Base-by-base conservation (phyloP, 345 rosid genomes). In the Mercurialis annua region DNA sequence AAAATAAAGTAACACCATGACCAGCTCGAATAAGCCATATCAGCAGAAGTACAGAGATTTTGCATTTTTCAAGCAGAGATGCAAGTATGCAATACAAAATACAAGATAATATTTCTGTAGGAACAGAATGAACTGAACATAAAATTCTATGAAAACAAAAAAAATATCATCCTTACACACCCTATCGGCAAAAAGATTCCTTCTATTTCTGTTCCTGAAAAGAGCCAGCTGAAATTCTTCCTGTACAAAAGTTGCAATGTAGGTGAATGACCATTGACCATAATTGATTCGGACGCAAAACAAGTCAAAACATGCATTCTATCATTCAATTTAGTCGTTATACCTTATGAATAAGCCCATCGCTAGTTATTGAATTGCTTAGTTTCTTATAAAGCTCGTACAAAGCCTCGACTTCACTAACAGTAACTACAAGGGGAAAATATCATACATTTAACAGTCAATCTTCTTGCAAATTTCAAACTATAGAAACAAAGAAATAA, bases 211-310 rank as follows among this genome's bases (percentile, higher is more conserved):
- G 80, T 83, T 94, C 82, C 85, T 85, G 80, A 94, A 87, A 31
- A 94, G 89, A 47, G 99, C 99, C 56, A 94, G 81, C 73, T 90
- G 96, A 70, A 94, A 84, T 59, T 94, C 99, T 78, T 90, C 96
- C 97, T 94, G 81, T 50, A 63, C 43, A 67, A 4, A 69, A 50
- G 30, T 51, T 23, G 60, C 46, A 44, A 56, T 64, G 31, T 21
- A 44, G 27, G 55, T 50, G 26, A 49, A 21, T 44, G 20, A 33
- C 34, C 5, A 57, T 57, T 5, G 11, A 7, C 10, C 2, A 26
- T 16, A 52, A n/a, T n/a, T 12, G 17, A 57, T 21, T 0, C 11
- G 2, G 7, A 44, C 44, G 27, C 12, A 29, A 5, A 33, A n/a
- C 8, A 52, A 23, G 12, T 49, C 34, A 24, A 1, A 53, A 21